phyloP scores from a whole-genome alignment of 257 asterid genomes.

The Solanum lignicaule region DNA sequence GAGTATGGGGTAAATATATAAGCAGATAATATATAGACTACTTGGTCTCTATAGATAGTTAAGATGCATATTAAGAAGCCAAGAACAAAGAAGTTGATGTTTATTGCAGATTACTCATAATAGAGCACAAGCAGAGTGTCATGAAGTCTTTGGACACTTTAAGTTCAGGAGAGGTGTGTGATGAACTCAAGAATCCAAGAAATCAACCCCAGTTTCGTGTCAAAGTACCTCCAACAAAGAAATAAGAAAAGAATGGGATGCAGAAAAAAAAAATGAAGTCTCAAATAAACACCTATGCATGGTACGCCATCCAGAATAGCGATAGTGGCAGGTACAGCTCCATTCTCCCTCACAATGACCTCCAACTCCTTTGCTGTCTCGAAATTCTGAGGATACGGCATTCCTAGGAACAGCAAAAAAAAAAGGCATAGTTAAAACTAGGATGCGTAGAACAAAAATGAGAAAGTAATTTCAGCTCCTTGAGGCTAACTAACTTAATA shows the following conservation, averaged over 20 bases:
- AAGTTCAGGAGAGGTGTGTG: neutral
- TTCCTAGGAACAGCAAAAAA: slow-evolving; percentile 32
- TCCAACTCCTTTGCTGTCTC: slow-evolving; percentile 83
- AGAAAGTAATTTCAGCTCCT: neutral
- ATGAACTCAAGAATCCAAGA: neutral
- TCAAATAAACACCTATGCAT: slow-evolving; percentile 43
- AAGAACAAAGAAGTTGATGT: neutral
- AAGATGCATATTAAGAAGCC: neutral
- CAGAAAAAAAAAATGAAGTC: neutral
- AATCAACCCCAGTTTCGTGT: neutral
- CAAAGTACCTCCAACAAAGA: neutral
- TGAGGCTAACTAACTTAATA: neutral
- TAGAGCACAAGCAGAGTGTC: neutral
- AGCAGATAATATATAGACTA: neutral
- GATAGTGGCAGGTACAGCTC: slow-evolving; percentile 87
- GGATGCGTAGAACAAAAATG: neutral
- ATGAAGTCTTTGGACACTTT: neutral
- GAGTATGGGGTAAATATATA: neutral
- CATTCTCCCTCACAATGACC: slow-evolving; percentile 58
- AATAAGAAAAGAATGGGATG: neutral
- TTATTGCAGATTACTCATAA: neutral
- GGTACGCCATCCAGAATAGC: slow-evolving; percentile 89
- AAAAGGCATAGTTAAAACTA: neutral
- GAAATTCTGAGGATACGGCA: slow-evolving; percentile 94
- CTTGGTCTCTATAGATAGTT: neutral